Evolutionary conservation across 2,329 filamentous ascomycete genomes (phyloP), one percentile per base, ranked within the genome.

Genomic region (Fusarium chaquense): DNA sequence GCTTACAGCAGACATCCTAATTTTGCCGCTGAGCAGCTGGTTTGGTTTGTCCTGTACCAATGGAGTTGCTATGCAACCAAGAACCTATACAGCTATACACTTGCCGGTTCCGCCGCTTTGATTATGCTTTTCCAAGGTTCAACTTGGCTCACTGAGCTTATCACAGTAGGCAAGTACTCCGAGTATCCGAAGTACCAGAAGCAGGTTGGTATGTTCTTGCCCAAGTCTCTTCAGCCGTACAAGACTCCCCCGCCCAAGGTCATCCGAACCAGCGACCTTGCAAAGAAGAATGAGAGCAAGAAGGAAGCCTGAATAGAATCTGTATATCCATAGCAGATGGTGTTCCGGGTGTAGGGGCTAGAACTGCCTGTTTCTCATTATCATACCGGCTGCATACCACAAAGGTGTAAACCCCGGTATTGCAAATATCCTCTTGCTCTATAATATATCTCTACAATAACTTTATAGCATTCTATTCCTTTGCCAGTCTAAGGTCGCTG

Each of bases 1-100:
- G 91, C 90, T 1, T 94, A 90, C 83, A 95, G 91, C 73, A 88
- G 96, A 46, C 97, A 99, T 79, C 96, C 96, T 49, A 99, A 99
- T 80, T 99, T 98, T 76, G 89, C 92, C 7, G 93, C 93, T 7
- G 96, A 99, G 81, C 96, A 98, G 81, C 84, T 89, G 32, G 89
- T 98, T 74, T 99, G 96, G 96, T 85, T 97, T 56, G 83, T 89
- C 11, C 81, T 98, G 54, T 98, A 98, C 79, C 88, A 93, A 75
- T 99, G 95, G 96, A 89, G 87, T 71, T 95, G 92, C 79, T 91
- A 89, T 77, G 87, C 90, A 57, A 92, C 90, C 33, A 86, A 89
- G 58, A 89, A 85, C 3, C 83, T 90, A 43, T 90, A 90, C 77
- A 95, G 91, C 80, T 99, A 94, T 93, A 90, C 92, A 2, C 88